These are phyloP conservation scores for Liriodendron chinense DNA, from an alignment of 164 flowering plant genomes.

Conservation along the genomic window DNA sequence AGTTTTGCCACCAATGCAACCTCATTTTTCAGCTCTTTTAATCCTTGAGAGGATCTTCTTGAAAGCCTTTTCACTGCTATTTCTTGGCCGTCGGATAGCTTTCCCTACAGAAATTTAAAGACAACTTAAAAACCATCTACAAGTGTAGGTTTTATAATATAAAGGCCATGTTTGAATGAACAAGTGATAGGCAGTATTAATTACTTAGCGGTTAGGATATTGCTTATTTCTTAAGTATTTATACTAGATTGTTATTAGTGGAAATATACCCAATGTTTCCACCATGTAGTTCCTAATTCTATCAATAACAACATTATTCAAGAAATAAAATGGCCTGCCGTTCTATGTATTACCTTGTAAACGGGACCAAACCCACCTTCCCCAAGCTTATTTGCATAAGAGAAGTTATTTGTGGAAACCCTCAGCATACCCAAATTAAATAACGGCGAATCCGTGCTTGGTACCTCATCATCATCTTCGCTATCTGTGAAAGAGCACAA, in stretches of 20 bases:
- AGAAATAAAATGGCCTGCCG: too few relatives aligned
- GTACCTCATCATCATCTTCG: neutral
- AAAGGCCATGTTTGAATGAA: neutral
- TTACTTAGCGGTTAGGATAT: too few relatives aligned
- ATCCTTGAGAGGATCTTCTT: constrained; percentile 29
- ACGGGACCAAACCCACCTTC: constrained; percentile 12
- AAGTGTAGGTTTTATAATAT: neutral
- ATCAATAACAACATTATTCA: too few relatives aligned
- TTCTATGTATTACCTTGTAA: constrained; percentile 1
- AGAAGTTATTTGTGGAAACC: constrained; percentile 3
- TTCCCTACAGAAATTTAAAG: constrained; percentile 19
- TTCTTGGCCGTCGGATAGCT: constrained; percentile 23
- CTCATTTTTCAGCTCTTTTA: constrained; percentile 33
- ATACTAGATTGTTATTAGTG: neutral
- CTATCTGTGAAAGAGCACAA: neutral
- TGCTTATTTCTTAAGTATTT: too few relatives aligned
- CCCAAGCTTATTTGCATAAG: constrained; percentile 11
- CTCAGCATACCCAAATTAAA: neutral
- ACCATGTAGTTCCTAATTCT: too few relatives aligned
- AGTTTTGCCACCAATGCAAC: constrained; percentile 34
- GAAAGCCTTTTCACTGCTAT: constrained; percentile 46
- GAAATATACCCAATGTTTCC: neutral
- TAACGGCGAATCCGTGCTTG: neutral
- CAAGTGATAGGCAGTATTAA: neutral
- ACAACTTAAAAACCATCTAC: neutral